A percentile compares a stretch with the other conserved stretches of the same genome.
phyloP scores from a whole-genome alignment of 169 alveolate species.

The Babesia caballi region DNA sequence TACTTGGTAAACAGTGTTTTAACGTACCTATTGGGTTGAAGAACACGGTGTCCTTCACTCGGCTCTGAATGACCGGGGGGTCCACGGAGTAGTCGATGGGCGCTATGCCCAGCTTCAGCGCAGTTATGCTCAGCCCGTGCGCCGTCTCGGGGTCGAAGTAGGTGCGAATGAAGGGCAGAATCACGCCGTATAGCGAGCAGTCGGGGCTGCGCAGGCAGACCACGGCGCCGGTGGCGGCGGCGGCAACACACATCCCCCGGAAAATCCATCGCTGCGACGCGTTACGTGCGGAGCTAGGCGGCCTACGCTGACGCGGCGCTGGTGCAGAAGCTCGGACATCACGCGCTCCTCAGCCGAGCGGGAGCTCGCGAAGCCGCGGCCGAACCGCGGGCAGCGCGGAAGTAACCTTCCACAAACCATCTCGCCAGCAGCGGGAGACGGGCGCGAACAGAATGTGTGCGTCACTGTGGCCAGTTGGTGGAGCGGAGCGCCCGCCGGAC shows the following conservation, averaged over 20 bases:
- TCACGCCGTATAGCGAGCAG: slow-evolving; percentile 51
- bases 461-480: neutral
- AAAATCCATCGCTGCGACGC: slow-evolving; percentile 27
- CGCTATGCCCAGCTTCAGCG: slow-evolving; percentile 64
- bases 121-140: slow-evolving; percentile 63
- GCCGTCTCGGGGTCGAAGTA: slow-evolving; percentile 72
- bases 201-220: slow-evolving; percentile 34
- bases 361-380: slow-evolving; percentile 7
- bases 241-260: slow-evolving; percentile 47
- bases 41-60: slow-evolving; percentile 21
- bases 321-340: slow-evolving; percentile 2
- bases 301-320: slow-evolving; percentile 40
- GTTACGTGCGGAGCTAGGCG: neutral
- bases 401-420: neutral
- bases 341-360: slow-evolving; percentile 9
- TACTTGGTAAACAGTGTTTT: neutral
- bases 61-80: slow-evolving; percentile 61
- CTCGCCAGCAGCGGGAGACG: neutral
- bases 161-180: slow-evolving; percentile 55
- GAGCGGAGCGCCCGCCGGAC: neutral
- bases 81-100: slow-evolving; percentile 72
- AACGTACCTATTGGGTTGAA: slow-evolving; percentile 60
- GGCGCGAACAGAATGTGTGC: too few relatives aligned
- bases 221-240: slow-evolving; percentile 42
- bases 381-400: neutral